Base-by-base conservation (phyloP, 1,284 basidiomycete genomes). In the Cryptococcus jaspeensis region DNA sequence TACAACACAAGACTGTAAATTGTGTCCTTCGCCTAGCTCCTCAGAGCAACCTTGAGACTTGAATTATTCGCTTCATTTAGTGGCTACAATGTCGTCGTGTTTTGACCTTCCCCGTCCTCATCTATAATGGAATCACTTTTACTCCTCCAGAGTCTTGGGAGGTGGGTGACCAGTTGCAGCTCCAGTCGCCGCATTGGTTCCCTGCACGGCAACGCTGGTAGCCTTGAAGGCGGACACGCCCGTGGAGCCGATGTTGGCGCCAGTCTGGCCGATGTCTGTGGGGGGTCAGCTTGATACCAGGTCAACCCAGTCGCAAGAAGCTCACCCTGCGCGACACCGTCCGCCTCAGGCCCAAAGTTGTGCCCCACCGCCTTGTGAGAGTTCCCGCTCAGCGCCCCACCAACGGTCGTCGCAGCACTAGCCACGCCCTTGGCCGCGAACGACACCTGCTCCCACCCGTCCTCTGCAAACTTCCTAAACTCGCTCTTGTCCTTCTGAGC, bases 371-470 rank as follows among this genome's bases (percentile, higher is more conserved):
- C 71, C 49, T 61, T 53, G 46, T 74, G 70, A 2, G 66, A 65
- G 47, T 66, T 71, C 35, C 66, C 57, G 44, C 71, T 70, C n/a
- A 72, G 49, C 18, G 69, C 65, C 5, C 60, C 61, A 22, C 67
- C 72, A 5, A 76, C 70, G 5, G 65, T 66, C 12, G 53, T 63
- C 9, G 72, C 69, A 2, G 71, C 74, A 9, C 55, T 50, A 12
- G 69, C 72, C 3, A 72, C 60, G 9, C 72, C 75, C 45, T 66
- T 64, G 11, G 72, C 74, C 15, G 70, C 73, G 22, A 76, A 65
- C 0, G 66, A 65, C 2, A 69, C 68, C 59, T 78, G 72, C 25
- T 67, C 61, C 74, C 74, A 78, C 5, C 58, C 62, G 39, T 65
- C 63, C 43, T 73, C 66, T 25, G 69, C 69, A 13, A 64, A 51